Evolutionary conservation across 2,329 filamentous ascomycete genomes (phyloP), one percentile per base, ranked within the genome.

Genomic region (Phoma sp.): DNA sequence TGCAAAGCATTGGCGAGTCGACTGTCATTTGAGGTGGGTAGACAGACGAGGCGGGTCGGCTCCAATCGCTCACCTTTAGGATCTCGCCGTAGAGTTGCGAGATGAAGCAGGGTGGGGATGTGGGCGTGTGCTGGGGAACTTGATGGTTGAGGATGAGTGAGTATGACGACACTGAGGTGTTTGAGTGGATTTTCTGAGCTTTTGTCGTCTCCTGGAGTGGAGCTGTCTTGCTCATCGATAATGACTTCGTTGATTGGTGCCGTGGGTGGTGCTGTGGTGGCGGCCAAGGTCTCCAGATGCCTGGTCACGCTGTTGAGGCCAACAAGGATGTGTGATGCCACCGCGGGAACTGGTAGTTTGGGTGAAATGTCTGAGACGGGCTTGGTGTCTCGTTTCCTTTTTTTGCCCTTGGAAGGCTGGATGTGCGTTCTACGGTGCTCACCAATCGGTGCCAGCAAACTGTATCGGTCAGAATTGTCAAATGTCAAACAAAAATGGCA

Each of bases 251-350:
- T 36, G 35, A 45, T 27, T 14, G 47, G 25, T n/a, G n/a, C 33
- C 4, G 58, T 57, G 10, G 53, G 27, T 9, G 62, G 65, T 33
- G 64, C 59, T 1, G 48, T 62, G 7, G 43, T 53, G n/a, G 70
- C 58, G 4, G 79, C 73, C 25, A 75, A 64, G 18, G 72, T 67
- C 56, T 87, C 81, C 2, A 92, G 78, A 43, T 78, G 78, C 14
- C 84, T 81, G 4, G 84, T 87, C 52, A 90, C 85, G 52, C 77
- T 80, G 61, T 86, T 83, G 39, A 91, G 76, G 2, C 89, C 89
- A 42, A 89, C 75, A 43, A 89, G 83, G 35, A 91, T 69, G 57
- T 82, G 81, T 3, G 75, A 74, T n/a, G 75, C 72, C 7, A 90
- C 74, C 4, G 62, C 58, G 47, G 71, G 71, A 7, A 86, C 85